Evolutionary conservation across 1,139 yeast species (phyloP), one percentile per base, ranked within the genome.

Genomic region (Candida gigantensis): DNA sequence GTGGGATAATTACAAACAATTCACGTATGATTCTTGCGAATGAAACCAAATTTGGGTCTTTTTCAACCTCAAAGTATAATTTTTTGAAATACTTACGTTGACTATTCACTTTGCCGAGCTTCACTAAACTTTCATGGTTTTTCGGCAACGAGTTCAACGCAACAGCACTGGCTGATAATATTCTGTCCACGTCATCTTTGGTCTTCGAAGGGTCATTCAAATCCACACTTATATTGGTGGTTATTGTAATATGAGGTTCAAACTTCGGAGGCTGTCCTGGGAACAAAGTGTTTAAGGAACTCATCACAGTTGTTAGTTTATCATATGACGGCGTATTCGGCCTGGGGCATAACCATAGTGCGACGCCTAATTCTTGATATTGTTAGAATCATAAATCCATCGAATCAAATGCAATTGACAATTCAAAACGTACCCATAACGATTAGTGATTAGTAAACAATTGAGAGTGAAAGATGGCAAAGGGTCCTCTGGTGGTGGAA

Each of bases 331-430:
- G 72, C 3, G 81, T 62, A 36, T 73, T 75, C 17, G 68, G 68
- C 40, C 68, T 75, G 3, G 95, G 95, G 58, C 84, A 79, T 33
- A 84, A 76, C 95, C 95, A 86, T 40, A 86, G 67, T 40, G 94
- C 79, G 37, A 80, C 74, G 27, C 75, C 77, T 64, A 65, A 38
- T 15, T 29, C 39, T 36, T 33, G n/a, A 9, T 12, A 19, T 35
- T 10, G 47, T 52, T 52, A 51, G 55, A 45, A 40, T 12, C 15
- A 25, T 23, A 5, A 23, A 23, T 20, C 23, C 4, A 20, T 9
- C 4, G n/a, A 20, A 20, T 18, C 24, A 23, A 23, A 5, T n/a
- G n/a, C 3, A 9, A 9, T 3, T 3, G n/a, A 23, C 6, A n/a
- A 6, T 10, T n/a, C 9, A n/a, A 23, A 23, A 50, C 58, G 37